phyloP scores from a whole-genome alignment of 2,329 filamentous ascomycete species.

The Grosmannia serpens region DNA sequence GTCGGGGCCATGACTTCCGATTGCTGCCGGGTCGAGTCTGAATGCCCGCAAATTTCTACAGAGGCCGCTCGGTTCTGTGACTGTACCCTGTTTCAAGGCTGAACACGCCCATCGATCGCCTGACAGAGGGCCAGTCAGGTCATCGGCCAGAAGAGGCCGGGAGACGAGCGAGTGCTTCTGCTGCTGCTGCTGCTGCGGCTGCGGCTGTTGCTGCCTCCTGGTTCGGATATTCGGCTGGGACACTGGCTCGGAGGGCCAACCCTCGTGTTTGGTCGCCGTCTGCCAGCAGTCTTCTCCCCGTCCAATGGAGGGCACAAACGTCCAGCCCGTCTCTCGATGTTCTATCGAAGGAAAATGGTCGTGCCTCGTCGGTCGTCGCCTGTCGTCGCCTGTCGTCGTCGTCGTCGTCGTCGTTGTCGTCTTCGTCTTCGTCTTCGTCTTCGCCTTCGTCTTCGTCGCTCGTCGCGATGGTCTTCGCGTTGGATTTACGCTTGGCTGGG shows the following conservation, averaged over 20 bases:
- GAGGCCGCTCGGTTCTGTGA: too few relatives aligned
- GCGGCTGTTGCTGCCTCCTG: background rate
- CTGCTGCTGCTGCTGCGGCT: background rate
- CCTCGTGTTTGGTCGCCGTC: too few relatives aligned
- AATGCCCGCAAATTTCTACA: too few relatives aligned
- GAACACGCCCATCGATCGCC: background rate
- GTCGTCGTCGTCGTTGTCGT: background rate
- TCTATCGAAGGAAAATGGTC: background rate
- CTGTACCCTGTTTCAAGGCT: background rate
- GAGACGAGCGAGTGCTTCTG: background rate
- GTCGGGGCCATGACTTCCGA: constrained; percentile 10
- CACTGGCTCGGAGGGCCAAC: too few relatives aligned
- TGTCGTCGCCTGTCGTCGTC: background rate
- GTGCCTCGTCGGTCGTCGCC: background rate
- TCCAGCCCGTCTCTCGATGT: background rate
- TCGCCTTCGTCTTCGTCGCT: background rate
- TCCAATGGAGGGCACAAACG: too few relatives aligned
- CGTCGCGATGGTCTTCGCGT: background rate
- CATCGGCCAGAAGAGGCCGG: background rate
- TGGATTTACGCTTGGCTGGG: background rate
- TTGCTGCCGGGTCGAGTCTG: background rate
- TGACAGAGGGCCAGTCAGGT: background rate
- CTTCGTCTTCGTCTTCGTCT: background rate
- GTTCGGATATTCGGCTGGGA: background rate
- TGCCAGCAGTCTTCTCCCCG: too few relatives aligned